Evolutionary conservation across 2,329 filamentous ascomycete species (phyloP), one percentile per base, ranked within the genome.

Genomic region (Microcera coccophila): DNA sequence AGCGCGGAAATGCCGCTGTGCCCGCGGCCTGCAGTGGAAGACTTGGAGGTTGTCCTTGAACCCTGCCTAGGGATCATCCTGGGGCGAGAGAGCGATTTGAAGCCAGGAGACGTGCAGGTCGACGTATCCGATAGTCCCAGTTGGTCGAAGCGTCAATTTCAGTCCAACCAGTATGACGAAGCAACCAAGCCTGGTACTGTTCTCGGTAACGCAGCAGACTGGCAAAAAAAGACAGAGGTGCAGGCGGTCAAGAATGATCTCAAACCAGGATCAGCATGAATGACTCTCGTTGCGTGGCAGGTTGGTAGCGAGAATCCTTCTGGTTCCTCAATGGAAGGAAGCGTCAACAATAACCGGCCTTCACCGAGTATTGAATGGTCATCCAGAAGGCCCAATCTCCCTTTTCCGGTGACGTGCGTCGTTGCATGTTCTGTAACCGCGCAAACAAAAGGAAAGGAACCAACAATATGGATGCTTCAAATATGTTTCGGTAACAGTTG

Each of bases 1-100:
- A 41, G 38, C 37, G 28, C 50, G 50, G 50, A 52, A 52, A 50
- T 52, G 50, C 45, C 52, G 29, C 8, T 32, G 29, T n/a, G 29
- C 29, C 29, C 29, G 29, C 29, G 29, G 8, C 15, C n/a, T n/a
- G 7, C 9, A 50, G 50, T 52, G 41, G 47, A 41, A 40, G 49
- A 55, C 41, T 49, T 35, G 41, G 47, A 52, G 53, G 50, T 48
- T 29, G 49, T 39, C 34, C 47, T 44, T 52, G 41, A 41, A 38
- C 42, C 33, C 42, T 39, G 47, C n/a, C n/a, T n/a, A n/a, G n/a
- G n/a, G n/a, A n/a, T n/a, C n/a, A n/a, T n/a, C n/a, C n/a, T n/a
- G n/a, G n/a, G n/a, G n/a, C n/a, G n/a, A n/a, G n/a, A n/a, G n/a
- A n/a, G n/a, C n/a, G n/a, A n/a, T n/a, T n/a, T n/a, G 24, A 28